Evolutionary conservation across 1,139 yeast species (phyloP), one percentile per base, ranked within the genome.

Genomic region (Scheffersomyces cryptocercus): DNA sequence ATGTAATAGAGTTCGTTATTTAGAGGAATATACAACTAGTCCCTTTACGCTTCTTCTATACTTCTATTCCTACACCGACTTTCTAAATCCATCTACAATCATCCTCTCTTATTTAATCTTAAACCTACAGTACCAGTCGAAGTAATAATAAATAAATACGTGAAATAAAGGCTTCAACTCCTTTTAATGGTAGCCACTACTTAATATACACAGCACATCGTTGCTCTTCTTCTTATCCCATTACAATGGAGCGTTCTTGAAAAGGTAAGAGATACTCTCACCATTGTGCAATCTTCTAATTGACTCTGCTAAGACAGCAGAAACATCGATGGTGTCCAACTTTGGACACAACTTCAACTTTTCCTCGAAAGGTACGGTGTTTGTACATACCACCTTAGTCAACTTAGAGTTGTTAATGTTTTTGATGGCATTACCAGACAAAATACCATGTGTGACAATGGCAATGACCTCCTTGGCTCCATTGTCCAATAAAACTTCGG

Each of bases 271-370:
- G 40, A 86, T 84, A 60, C 90, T 84, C 64, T 86, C 95, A 62
- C 95, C 95, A 56, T 86, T 91, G 69, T 93, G 99, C 61, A 93
- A 78, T 62, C 99, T 85, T 70, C 99, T 85, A 50, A 93, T 87
- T 46, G 96, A 87, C 71, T 93, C 99, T n/a, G 98, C 98, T 48
- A 93, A 70, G 13, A 89, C 95, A 28, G 95, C 86, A 51, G 93
- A 82, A 45, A 93, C 82, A 67, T 93, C 99, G 51, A 93, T 81
- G 29, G 84, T 81, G 53, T 85, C 90, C 56, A 93, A 73, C 59
- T 85, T 88, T 34, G 88, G 82, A 62, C 97, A 90, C 43, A 68
- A 62, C 41, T 68, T 65, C 61, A 84, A 72, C 63, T 88, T 88
- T 47, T 86, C 89, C 56, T 86, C 90, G 50, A 89, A 82, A 20